Conservation (phyloP, 176 grass and related monocot species). For the Triticum turgidum region DNA sequence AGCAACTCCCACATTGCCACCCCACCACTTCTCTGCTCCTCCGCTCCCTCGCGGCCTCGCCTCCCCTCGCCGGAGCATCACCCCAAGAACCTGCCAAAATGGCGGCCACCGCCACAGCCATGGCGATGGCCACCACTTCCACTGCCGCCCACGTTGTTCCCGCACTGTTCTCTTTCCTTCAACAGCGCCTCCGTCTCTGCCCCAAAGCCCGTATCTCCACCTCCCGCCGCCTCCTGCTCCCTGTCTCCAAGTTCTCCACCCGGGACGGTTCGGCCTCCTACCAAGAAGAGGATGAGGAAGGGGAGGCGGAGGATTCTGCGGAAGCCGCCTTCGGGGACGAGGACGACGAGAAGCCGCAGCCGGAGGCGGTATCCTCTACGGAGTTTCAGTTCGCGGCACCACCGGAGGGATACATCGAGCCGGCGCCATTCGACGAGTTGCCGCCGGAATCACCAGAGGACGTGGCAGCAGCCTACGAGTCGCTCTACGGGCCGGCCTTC, state of each 20-base stretch:
- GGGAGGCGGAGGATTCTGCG: conserved; percentile 2
- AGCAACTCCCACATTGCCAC: background rate
- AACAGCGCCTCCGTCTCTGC: conserved; percentile 6
- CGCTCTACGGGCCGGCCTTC: conserved; percentile 80
- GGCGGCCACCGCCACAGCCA: conserved; percentile 28
- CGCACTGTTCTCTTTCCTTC: conserved; percentile 32
- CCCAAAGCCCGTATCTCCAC: conserved; percentile 23
- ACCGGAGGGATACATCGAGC: conserved; percentile 69
- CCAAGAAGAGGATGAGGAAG: conserved; percentile 7
- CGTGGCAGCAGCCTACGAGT: conserved; percentile 56
- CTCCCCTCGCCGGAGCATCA: conserved; percentile 23
- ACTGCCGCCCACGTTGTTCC: conserved; percentile 35
- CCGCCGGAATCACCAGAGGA: conserved; percentile 70
- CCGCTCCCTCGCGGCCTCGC: background rate
- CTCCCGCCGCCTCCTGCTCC: conserved; percentile 4
- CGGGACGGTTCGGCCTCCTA: conserved; percentile 36
- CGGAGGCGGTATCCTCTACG: conserved; percentile 38
- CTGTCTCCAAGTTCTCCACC: conserved; percentile 34
- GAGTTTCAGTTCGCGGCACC: conserved; percentile 52
- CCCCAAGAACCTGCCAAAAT: conserved; percentile 7
- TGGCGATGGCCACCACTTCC: conserved; percentile 44
- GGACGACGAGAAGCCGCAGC: conserved; percentile 39
- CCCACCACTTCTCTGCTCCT: background rate
- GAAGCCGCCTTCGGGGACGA: conserved; percentile 26
- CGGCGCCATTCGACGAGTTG: conserved; percentile 64